Base-by-base conservation (phyloP, 148 eudicot species). In the Nyssa sinensis region DNA sequence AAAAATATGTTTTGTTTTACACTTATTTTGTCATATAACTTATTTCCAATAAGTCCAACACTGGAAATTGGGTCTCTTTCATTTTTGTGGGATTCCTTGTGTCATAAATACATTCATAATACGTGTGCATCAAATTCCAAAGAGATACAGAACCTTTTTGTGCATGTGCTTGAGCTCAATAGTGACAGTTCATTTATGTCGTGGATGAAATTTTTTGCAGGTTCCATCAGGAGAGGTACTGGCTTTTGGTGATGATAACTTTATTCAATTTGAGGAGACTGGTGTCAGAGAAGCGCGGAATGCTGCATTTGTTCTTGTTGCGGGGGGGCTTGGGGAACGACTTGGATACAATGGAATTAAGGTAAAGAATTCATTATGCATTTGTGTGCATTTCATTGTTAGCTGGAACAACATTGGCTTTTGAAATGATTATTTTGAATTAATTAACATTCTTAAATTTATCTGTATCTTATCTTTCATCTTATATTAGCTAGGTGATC, bases 311-410 rank as follows among this genome's bases (percentile, higher is more conserved):
- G 93, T 95, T 72, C 99, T 95, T 83, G 99, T 92, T 83, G 99
- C 99, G 67, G 99, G 99, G 64, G 99, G 99, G 27, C 97, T 95
- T 76, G 99, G 99, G 13, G 99, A 95, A 80, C 97, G 99, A 73
- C 94, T 93, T 71, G 98, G 98, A 30, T 91, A 93, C 86, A 92
- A 91, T 76, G 99, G 97, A 83, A 92, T 95, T 75, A 95, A 95
- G 96, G 99, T 95, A 72, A 74, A 31, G 47, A 16, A 76, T 65
- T 67, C 64, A 41, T 28, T n/a, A 32, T 44, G 23, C 44, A 28
- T 47, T 29, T 24, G 6, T 35, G 37, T 24, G 58, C 19, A 28
- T 1, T 41, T 39, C 31, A 28, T 35, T 30, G 13, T 33, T 53
- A 30, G 70, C 27, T 64, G 24, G 25, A 70, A 21, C 37, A 53